Evolutionary conservation across 768 basidiomycete genomes (phyloP).

Genomic region (Xanthoconium stramineum): DNA sequence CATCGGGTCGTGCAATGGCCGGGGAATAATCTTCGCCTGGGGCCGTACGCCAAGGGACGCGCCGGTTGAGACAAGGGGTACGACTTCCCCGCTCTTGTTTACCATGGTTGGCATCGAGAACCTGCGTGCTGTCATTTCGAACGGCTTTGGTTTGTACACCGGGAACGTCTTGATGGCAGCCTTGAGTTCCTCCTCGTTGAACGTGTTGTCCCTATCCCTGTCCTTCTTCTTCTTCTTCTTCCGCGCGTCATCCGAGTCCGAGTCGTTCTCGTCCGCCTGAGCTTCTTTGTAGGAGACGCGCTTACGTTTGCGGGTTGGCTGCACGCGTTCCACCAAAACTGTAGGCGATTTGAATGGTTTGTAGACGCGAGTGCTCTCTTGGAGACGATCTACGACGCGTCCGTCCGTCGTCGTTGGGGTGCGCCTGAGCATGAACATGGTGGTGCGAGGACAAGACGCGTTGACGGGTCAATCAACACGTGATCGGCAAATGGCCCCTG

Average conservation of each 20-base stretch:
- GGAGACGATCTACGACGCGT: constrained; percentile 60
- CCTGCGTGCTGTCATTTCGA: constrained; percentile 54
- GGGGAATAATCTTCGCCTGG: constrained; percentile 73
- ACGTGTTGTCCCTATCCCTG: constrained; percentile 53
- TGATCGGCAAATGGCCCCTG: constrained; percentile 5
- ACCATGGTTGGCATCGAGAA: constrained; percentile 86
- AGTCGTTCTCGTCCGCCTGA: constrained; percentile 53
- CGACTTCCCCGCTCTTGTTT: constrained; percentile 61
- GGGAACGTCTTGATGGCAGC: constrained; percentile 69
- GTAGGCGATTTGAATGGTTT: constrained; percentile 82
- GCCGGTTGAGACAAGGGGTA: constrained; percentile 58
- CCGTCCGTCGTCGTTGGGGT: constrained; percentile 70
- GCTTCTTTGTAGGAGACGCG: constrained; percentile 83
- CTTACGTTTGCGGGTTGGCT: constrained; percentile 80
- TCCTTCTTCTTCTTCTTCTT: constrained; percentile 69
- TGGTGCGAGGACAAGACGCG: constrained; percentile 1
- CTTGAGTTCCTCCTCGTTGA: constrained; percentile 61
- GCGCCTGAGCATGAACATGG: constrained; percentile 59
- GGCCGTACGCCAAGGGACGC: constrained; percentile 84
- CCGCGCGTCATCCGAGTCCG: constrained; percentile 47
- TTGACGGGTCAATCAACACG: constrained; percentile 19
- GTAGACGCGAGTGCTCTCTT: constrained; percentile 70
- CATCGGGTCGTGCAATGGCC: constrained; percentile 97
- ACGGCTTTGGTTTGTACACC: constrained; percentile 78
- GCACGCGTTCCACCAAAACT: constrained; percentile 45